These are phyloP conservation scores for Dissophora globulifera DNA, from an alignment of 192 early-diverging fungal species.

Conservation along the genomic window DNA sequence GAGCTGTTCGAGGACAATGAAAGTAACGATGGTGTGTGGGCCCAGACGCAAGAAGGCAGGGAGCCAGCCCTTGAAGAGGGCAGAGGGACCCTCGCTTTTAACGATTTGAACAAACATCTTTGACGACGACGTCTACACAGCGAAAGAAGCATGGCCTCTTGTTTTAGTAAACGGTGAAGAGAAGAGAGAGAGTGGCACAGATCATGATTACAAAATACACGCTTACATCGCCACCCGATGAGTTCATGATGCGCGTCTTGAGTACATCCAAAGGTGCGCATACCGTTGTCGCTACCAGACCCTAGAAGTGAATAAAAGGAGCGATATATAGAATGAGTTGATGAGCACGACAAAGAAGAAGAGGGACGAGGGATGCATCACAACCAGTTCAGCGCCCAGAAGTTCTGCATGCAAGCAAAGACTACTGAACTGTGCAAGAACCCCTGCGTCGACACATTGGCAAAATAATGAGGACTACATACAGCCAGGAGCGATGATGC, in stretches of 20 bases:
- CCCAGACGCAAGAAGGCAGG: slow-evolving; percentile 84
- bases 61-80: slow-evolving; percentile 87
- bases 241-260: slow-evolving; percentile 90
- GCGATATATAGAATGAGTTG: neutral
- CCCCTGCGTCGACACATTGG: neutral
- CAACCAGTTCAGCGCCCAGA: neutral
- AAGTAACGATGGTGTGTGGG: slow-evolving; percentile 88
- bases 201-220: slow-evolving; percentile 5
- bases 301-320: slow-evolving; percentile 47
- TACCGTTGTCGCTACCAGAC: slow-evolving; percentile 79
- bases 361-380: neutral
- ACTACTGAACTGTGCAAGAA: neutral
- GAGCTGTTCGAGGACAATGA: slow-evolving; percentile 84
- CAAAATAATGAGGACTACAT: slow-evolving; percentile 30
- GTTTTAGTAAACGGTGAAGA: neutral
- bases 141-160: neutral
- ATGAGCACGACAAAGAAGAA: neutral
- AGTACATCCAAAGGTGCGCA: slow-evolving; percentile 85
- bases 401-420: neutral
- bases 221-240: slow-evolving; percentile 56
- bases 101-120: slow-evolving; percentile 66
- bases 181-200: neutral
- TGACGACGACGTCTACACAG: slow-evolving; percentile 47
- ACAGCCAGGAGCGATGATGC: slow-evolving; percentile 76
- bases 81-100: slow-evolving; percentile 70